These are phyloP conservation scores for Gossypium gossypioides DNA, from an alignment of 441 rosid species.

Conservation along the genomic window DNA sequence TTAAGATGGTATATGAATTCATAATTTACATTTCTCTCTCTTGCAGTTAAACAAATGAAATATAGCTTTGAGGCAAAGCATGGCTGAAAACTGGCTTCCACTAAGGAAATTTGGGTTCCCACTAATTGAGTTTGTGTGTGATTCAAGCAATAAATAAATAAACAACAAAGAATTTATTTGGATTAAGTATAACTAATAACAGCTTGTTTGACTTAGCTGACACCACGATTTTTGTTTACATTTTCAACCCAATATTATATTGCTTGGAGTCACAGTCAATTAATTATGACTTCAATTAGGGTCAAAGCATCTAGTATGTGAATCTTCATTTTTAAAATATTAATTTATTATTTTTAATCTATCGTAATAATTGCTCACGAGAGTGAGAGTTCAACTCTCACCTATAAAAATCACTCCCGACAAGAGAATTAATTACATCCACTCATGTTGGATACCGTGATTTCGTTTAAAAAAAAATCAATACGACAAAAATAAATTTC, in stretches of 20 bases:
- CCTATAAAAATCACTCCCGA: no score
- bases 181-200: not conserved
- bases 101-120: not conserved
- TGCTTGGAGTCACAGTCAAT: not conserved
- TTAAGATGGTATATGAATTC: not conserved
- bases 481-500: not conserved
- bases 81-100: not conserved
- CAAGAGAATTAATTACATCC: no score
- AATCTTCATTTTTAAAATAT: no score
- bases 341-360: no score
- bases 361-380: no score
- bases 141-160: slow-evolving; percentile 10
- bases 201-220: slow-evolving; percentile 1
- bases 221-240: not conserved
- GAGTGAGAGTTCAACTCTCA: not conserved
- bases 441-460: no score
- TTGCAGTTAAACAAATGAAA: not conserved
- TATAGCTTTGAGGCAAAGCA: slow-evolving; percentile 8
- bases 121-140: not conserved
- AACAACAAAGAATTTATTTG: not conserved
- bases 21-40: not conserved
- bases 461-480: not conserved
- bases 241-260: no score
- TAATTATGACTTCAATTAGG: no score
- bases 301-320: no score